Evolutionary conservation across 73 alveolate species (phyloP), one percentile per base, ranked within the genome.

Genomic region (Durusdinium trenchii): DNA sequence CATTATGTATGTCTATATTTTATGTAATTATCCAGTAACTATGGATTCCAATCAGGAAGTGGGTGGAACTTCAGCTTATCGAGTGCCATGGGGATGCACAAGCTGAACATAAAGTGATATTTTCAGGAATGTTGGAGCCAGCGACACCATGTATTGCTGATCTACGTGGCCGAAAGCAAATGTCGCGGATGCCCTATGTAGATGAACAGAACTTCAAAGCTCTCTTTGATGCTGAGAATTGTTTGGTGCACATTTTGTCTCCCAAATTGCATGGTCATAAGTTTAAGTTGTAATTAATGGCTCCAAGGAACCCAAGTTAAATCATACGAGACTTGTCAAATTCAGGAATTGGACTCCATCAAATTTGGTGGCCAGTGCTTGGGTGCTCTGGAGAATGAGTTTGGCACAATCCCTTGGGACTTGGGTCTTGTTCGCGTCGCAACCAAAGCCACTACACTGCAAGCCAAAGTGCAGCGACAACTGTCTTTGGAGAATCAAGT

Each of bases 381-480:
- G n/a, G n/a, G n/a, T n/a, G n/a, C n/a, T n/a, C 67, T 82, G 69
- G 92, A 82, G 57, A 32, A 0, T 30, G 23, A 28, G 50, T 85
- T 85, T 35, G 94, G 94, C 6, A 45, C 14, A 3, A 85, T 85
- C 23, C 81, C 60, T 3, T 85, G 94, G 94, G 35, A 54, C n/a
- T n/a, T n/a, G n/a, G n/a, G n/a, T 38, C 79, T 52, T 57, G 79
- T 52, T 14, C 94, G 79, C 43, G 6, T 83, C 5, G 16, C 60
- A 3, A 60, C 60, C 47, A 69, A 69, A 46, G 48, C 35, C 7
- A 47, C 90, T 32, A 23, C 28, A 26, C 36, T 28, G 23, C 4
- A 23, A 60, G 18, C 73, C 18, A 60, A 2, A 23, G 30, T 23
- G 18, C 0, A 32, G 18, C 73, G 30, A n/a, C n/a, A n/a, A n/a